Percentiles rank a stretch among this genome's conserved stretches.
These are phyloP conservation scores for Celoporthe dispersa DNA, from an alignment of 2,329 filamentous ascomycete species.

Conservation along the genomic window DNA sequence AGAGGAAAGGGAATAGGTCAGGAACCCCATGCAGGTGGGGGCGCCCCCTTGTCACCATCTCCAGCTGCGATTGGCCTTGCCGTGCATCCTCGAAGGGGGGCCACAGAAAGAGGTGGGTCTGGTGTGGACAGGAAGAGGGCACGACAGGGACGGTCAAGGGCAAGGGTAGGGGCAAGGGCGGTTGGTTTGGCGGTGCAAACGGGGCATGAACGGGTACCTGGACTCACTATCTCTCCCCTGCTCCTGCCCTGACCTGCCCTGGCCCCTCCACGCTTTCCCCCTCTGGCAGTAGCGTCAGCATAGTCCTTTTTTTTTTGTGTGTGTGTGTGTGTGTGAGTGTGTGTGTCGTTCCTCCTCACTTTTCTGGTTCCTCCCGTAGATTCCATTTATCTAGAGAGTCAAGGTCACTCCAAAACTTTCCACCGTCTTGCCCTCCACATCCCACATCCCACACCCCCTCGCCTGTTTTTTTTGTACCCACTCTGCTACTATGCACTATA, in stretches of 20 bases:
- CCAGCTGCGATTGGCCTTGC: conserved; percentile 1
- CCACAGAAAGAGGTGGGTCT: conserved; percentile 10
- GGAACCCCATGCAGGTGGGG: conserved; percentile 4
- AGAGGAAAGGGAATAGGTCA: conserved; percentile 2
- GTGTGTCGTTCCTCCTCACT: too few relatives aligned
- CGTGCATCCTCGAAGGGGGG: neutral
- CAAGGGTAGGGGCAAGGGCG: conserved; percentile 6
- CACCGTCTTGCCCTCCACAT: neutral
- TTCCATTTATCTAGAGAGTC: neutral
- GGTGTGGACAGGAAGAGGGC: conserved; percentile 4
- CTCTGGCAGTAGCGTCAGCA: neutral
- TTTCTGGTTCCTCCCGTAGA: neutral
- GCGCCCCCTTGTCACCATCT: conserved; percentile 1
- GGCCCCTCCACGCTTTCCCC: neutral
- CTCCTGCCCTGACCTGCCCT: neutral
- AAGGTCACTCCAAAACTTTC: neutral
- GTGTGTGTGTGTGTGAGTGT: too few relatives aligned
- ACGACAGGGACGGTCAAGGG: conserved; percentile 4
- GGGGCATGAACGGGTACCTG: neutral
- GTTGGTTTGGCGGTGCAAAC: neutral
- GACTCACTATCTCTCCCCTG: neutral
- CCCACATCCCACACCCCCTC: neutral
- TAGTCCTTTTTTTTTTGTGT: neutral
- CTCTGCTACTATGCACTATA: neutral
- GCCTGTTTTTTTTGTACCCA: neutral